Base-by-base conservation (phyloP, 768 basidiomycete genomes). In the Boletus tomentosulus region DNA sequence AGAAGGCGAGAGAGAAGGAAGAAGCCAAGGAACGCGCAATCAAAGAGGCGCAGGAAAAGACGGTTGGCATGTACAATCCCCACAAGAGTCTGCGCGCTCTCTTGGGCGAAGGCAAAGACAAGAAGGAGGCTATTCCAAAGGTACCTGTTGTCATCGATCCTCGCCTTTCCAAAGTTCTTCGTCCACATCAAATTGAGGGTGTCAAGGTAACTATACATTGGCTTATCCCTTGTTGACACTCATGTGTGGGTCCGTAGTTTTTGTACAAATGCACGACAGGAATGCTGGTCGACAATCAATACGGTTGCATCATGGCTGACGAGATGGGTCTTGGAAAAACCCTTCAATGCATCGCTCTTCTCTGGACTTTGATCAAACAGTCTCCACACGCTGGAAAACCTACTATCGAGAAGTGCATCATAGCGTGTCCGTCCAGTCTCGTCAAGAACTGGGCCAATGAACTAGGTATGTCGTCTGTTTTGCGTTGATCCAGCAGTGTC, bases 401-500 rank as follows among this genome's bases (percentile, higher is more conserved):
- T 2, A 85, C 90, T 0, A 94, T 98, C 58, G 96, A 98, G 66
- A 99, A 98, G 71, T 94, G 89, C 55, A 94, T 99, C 67, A 97
- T 99, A 61, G 95, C 86, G 1, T 99, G 97, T 69, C 97, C 97
- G 1, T 91, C 93, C 9, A 96, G 92, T 77, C 74, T 99, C 56
- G 97, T 99, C 30, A 91, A 90, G 67, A 98, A 98, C 63, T 99
- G 97, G 97, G 96, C 92, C 0, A 98, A 98, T 67, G 97, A 99
- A 72, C 77, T 98, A 28, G 83, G 95, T 86, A 56, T 49, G 79
- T 73, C 33, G 3, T 31, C 41, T n/a, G n/a, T n/a, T 24, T 46
- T n/a, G 46, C 25, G 13, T 50, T 28, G 2, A 48, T 50, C 33
- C 34, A n/a, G 30, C 28, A 30, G n/a, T 2, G 27, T n/a, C 44